Percentiles rank a stretch among this genome's conserved stretches.
These are phyloP conservation scores for Daldinia loculata DNA, from an alignment of 495 filamentous ascomycete genomes.

Conservation along the genomic window DNA sequence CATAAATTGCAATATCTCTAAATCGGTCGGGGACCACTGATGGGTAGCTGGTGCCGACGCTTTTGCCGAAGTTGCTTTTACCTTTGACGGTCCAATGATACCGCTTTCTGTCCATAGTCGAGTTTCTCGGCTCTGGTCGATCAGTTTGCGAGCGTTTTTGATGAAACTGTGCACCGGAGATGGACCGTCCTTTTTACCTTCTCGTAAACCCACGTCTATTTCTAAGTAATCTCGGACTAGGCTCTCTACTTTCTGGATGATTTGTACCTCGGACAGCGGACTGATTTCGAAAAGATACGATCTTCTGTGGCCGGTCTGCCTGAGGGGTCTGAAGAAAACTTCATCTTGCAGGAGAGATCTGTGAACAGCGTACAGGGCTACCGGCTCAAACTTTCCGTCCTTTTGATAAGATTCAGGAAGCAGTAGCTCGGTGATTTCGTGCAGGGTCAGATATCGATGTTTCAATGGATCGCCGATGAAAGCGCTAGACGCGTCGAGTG, in stretches of 20 bases:
- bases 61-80: constrained; percentile 38
- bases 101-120: constrained; percentile 68
- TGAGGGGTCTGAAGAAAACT: constrained; percentile 55
- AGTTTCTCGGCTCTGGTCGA: constrained; percentile 70
- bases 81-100: constrained; percentile 56
- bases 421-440: constrained; percentile 66
- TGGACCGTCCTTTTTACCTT: neutral
- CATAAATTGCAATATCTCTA: constrained; percentile 72
- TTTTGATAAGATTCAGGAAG: constrained; percentile 58
- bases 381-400: constrained; percentile 55
- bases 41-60: constrained; percentile 21
- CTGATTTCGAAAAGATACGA: constrained; percentile 53
- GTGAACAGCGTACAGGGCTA: constrained; percentile 74
- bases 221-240: constrained; percentile 49
- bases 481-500: constrained; percentile 58
- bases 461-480: constrained; percentile 60
- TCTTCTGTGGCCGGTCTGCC: constrained; percentile 45
- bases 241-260: constrained; percentile 42
- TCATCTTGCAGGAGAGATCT: constrained; percentile 66
- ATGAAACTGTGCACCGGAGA: constrained; percentile 61
- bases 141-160: constrained; percentile 67
- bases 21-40: constrained; percentile 59
- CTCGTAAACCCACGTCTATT: constrained; percentile 1
- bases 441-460: constrained; percentile 64
- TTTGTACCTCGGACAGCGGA: constrained; percentile 43